Percentiles rank a stretch among this genome's conserved stretches.
These are phyloP conservation scores for Alternaria sp. DNA, from an alignment of 2,329 filamentous ascomycete species.

Conservation along the genomic window DNA sequence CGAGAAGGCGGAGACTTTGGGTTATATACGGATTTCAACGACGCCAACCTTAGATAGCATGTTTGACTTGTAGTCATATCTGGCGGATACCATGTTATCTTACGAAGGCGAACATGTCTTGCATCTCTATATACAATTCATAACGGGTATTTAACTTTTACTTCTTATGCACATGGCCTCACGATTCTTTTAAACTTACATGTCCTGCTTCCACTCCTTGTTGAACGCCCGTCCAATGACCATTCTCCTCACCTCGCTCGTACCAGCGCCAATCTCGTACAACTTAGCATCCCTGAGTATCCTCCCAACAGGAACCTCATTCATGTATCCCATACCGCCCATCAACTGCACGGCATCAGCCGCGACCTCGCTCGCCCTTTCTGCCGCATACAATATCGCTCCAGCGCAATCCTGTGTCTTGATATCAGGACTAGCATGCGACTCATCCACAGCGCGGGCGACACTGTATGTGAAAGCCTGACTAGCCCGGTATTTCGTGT, in stretches of 20 bases:
- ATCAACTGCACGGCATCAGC: slow-evolving; percentile 91
- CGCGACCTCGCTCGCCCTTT: slow-evolving; percentile 84
- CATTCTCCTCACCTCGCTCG: slow-evolving; percentile 91
- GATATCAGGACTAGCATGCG: slow-evolving; percentile 61
- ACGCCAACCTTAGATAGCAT: not conserved
- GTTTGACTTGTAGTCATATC: not conserved
- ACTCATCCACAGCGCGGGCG: slow-evolving; percentile 73
- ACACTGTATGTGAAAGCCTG: slow-evolving; percentile 88
- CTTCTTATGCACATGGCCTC: not conserved
- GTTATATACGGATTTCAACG: not conserved
- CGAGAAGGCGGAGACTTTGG: not conserved
- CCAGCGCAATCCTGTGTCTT: slow-evolving; percentile 92
- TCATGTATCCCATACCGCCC: slow-evolving; percentile 94
- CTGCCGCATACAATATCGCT: slow-evolving; percentile 90
- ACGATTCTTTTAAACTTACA: slow-evolving; percentile 14
- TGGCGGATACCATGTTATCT: not conserved
- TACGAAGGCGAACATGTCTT: not conserved
- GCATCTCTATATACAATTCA: too few relatives aligned
- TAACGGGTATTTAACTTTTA: slow-evolving; percentile 8
- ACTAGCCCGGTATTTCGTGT: slow-evolving; percentile 86
- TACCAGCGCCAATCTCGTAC: slow-evolving; percentile 97
- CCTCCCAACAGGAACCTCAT: slow-evolving; percentile 89
- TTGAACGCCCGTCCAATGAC: slow-evolving; percentile 94
- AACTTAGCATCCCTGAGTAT: slow-evolving; percentile 79
- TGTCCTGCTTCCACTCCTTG: slow-evolving; percentile 68